Base-by-base conservation (phyloP, 176 grass and related monocot genomes). In the Hsuehochloa calcarea region DNA sequence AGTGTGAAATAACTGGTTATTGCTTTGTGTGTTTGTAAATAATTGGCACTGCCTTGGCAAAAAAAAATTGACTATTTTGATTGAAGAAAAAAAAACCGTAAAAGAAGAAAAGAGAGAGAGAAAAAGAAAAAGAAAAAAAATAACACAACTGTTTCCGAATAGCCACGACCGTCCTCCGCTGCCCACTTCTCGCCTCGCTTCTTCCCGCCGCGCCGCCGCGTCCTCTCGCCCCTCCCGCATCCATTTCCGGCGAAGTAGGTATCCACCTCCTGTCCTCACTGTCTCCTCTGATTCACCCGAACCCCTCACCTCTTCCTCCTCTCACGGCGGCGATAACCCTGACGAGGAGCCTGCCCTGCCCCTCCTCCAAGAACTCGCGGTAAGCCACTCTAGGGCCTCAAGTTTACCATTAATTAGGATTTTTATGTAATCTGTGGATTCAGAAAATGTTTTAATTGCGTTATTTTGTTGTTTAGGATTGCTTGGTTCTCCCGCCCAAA, bases 311-410 rank as follows among this genome's bases (percentile, higher is more conserved):
- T 86, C 65, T 65, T 82, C 37, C 4, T 72, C 69, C 79, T 82
- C 25, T 8, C 56, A 55, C 65, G 72, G 63, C 56, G 65, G 64
- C 44, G 83, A 34, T 49, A 75, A 20, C 29, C 72, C 68, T 43
- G 69, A 82, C 34, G 80, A 84, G 14, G 68, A 82, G 13, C 58
- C 85, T 68, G 47, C 84, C 31, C 90, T 86, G 1, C 85, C 89
- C 5, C 91, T 95, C 25, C 87, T 95, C 14, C 85, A 88, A 71
- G 91, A 95, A 19, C 87, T 98, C 55, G 62, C 91, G 6, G 93
- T 98, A 67, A 74, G 7, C 14, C 44, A 23, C 3, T 40, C 12
- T 19, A 17, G 8, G 10, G 20, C 6, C 38, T 79, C 35, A 3
- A 62, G 6, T 46, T 19, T 10, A 22, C 27, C 19, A n/a, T 46